Conservation (phyloP, 2,329 filamentous ascomycete genomes). For the Aspergillus costaricaensis region DNA sequence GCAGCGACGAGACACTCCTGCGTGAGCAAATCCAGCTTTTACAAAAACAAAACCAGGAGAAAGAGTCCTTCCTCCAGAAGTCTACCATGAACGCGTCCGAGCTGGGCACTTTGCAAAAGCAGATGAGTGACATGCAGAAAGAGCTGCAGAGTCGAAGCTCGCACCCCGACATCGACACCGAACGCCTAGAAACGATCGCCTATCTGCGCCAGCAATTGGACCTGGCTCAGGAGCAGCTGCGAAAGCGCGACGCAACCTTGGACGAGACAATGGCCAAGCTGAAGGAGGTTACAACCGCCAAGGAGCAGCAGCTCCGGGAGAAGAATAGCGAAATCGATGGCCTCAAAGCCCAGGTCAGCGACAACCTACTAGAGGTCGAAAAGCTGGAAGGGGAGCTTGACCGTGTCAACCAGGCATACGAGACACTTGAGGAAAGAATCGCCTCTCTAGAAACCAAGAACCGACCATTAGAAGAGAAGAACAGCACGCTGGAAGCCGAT, state of each 20-base stretch:
- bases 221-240: slow-evolving; percentile 36
- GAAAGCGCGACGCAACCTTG: slow-evolving; percentile 37
- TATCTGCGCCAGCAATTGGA: slow-evolving; percentile 36
- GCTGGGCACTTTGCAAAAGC: slow-evolving; percentile 30
- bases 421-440: slow-evolving; percentile 37
- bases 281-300: slow-evolving; percentile 34
- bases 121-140: slow-evolving; percentile 36
- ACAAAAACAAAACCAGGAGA: slow-evolving; percentile 31
- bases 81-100: slow-evolving; percentile 24
- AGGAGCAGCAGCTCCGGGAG: slow-evolving; percentile 38
- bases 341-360: slow-evolving; percentile 38
- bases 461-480: slow-evolving; percentile 41
- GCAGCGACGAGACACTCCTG: slow-evolving; percentile 26
- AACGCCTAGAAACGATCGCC: slow-evolving; percentile 35
- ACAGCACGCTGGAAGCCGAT: slow-evolving; percentile 39
- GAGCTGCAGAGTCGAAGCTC: slow-evolving; percentile 31
- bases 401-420: slow-evolving; percentile 35
- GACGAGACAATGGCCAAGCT: slow-evolving; percentile 37
- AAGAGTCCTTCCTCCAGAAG: slow-evolving; percentile 26
- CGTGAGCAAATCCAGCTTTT: slow-evolving; percentile 35
- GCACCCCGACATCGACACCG: slow-evolving; percentile 26
- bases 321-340: slow-evolving; percentile 41
- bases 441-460: slow-evolving; percentile 37
- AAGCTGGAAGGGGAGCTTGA: slow-evolving; percentile 39
- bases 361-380: slow-evolving; percentile 38